Evolutionary conservation across 169 alveolate genomes (phyloP).

Genomic region (Cryptosporidium ubiquitum): DNA sequence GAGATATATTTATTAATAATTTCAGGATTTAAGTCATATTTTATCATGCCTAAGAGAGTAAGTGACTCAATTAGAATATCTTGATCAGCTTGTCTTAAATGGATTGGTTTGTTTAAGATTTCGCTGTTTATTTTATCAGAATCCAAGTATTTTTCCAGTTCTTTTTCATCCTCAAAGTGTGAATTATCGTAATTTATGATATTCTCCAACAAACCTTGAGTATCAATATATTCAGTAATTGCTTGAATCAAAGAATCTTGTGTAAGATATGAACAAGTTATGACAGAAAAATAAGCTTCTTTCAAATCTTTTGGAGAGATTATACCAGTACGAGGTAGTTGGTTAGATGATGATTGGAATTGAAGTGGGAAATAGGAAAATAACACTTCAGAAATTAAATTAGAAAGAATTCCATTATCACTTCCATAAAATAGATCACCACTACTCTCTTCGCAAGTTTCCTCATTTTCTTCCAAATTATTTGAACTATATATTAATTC

Average conservation of each 20-base stretch:
- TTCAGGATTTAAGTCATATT: slow-evolving; percentile 26
- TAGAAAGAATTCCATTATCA: slow-evolving; percentile 23
- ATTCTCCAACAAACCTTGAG: slow-evolving; percentile 52
- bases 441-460: neutral
- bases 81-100: slow-evolving; percentile 23
- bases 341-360: slow-evolving; percentile 29
- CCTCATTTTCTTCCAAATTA: neutral
- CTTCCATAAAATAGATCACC: neutral
- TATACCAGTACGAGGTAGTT: neutral
- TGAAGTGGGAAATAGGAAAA: slow-evolving; percentile 60
- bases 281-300: slow-evolving; percentile 9
- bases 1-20: slow-evolving; percentile 43
- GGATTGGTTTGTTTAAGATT: slow-evolving; percentile 9
- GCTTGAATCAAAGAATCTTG: slow-evolving; percentile 59
- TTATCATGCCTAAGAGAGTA: slow-evolving; percentile 1
- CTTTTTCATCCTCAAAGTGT: slow-evolving; percentile 11
- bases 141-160: neutral
- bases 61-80: slow-evolving; percentile 6
- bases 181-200: slow-evolving; percentile 8
- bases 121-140: neutral
- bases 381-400: slow-evolving; percentile 35
- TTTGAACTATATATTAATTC: neutral
- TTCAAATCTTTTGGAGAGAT: slow-evolving; percentile 41
- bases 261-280: slow-evolving; percentile 36
- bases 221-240: slow-evolving; percentile 41